These are phyloP conservation scores for Pleurotus tuoliensis DNA, from an alignment of 768 basidiomycete genomes.

Conservation along the genomic window DNA sequence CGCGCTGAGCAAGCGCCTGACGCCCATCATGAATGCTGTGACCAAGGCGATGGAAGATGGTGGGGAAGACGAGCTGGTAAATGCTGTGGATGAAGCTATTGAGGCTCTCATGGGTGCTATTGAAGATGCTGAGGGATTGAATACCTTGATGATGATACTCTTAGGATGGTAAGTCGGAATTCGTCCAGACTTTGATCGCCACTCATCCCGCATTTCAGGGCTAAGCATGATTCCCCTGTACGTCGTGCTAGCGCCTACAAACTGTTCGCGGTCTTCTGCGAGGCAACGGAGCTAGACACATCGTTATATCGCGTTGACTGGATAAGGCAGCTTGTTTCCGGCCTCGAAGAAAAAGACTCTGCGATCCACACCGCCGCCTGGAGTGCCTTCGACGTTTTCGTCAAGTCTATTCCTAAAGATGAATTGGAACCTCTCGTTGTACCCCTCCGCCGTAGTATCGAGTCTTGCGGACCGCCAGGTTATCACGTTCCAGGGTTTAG, in stretches of 20 bases:
- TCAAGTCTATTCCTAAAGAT: constrained; percentile 89
- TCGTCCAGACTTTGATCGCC: neutral
- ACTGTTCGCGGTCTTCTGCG: constrained; percentile 80
- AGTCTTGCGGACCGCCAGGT: constrained; percentile 77
- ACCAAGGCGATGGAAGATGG: constrained; percentile 74
- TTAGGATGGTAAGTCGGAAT: constrained; percentile 71
- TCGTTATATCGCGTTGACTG: constrained; percentile 90
- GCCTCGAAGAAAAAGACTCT: constrained; percentile 75
- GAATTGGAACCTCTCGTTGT: constrained; percentile 90
- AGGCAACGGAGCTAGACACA: constrained; percentile 75
- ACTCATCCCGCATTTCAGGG: constrained; percentile 43
- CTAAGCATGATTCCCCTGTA: constrained; percentile 65
- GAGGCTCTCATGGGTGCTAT: constrained; percentile 75
- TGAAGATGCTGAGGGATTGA: constrained; percentile 81
- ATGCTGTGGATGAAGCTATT: constrained; percentile 73
- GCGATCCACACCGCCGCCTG: constrained; percentile 80
- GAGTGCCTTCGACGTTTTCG: constrained; percentile 78
- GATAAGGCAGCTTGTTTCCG: constrained; percentile 83
- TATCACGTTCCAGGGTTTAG: constrained; percentile 82
- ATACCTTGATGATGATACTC: constrained; percentile 83
- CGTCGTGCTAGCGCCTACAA: constrained; percentile 78
- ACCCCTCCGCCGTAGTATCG: constrained; percentile 83
- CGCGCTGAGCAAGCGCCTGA: constrained; percentile 82
- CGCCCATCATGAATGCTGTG: constrained; percentile 72
- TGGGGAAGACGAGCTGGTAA: constrained; percentile 60